Base-by-base conservation (phyloP, 805 yeast genomes). In the Lipomyces spencermartinsiae region DNA sequence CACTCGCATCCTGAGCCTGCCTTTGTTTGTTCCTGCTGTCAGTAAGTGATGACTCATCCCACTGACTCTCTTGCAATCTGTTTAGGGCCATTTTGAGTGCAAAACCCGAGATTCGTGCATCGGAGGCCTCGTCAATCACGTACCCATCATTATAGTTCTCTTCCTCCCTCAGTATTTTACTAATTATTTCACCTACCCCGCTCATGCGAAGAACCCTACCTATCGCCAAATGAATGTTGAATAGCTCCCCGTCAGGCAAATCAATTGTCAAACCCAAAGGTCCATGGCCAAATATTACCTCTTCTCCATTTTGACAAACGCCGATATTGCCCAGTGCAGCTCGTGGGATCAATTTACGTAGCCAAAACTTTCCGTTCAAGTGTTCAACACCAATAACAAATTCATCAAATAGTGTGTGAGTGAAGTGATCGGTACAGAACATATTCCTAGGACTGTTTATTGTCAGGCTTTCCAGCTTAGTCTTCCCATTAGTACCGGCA, bases 221-320 rank as follows among this genome's bases (percentile, higher is more conserved):
- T 14, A 54, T 54, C 4, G 57, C 57, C 19, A 29, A 54, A 54
- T n/a, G 29, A n/a, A 22, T 54, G 4, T 54, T 54, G 22, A 54
- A 54, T 22, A 54, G 57, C 57, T 54, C 57, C 2, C 57, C 57
- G 19, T n/a, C 57, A 54, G 57, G 57, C 57, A 54, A 54, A 54
- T 54, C 57, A 54, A 54, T 54, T 54, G 57, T 54, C 16, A 14
- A 19, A 54, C 33, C 29, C 29, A 25, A 3, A 54, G 57, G 57
- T 22, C 57, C 33, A 14, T 14, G 14, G 57, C 57, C 57, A 54
- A 54, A 54, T 2, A 54, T n/a, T 19, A 54, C 19, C 14, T 54
- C 57, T 19, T 54, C 19, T 19, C 22, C 29, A 25, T 25, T 25
- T 25, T 25, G 29, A 25, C 29, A 25, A 1, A 25, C 29, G 29